Base-by-base conservation (phyloP, 257 asterid genomes). In the Primulina eburnea region DNA sequence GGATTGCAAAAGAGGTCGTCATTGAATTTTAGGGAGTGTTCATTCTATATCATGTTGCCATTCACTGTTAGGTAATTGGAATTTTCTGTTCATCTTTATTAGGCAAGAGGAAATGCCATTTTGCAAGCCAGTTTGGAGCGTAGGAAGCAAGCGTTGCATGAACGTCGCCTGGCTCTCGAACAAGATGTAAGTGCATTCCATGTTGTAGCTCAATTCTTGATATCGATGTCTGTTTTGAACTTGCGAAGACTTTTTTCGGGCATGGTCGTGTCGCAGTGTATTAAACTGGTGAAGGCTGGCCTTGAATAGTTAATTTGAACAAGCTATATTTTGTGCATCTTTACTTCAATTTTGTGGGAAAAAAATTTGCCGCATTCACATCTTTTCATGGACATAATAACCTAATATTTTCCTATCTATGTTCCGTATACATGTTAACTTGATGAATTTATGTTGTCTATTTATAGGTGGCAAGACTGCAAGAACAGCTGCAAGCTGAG, bases 401-500 rank as follows among this genome's bases (percentile, higher is more conserved):
- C 29, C 14, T 30, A 26, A 56, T 66, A 21, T 59, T 59, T 64
- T 24, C 50, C 60, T n/a, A 32, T 38, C 52, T 33, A 65, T 68
- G 69, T 58, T 63, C 62, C 65, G 52, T 56, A 56, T 47, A 9
- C 50, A 40, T 67, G 16, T 47, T 52, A 8, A 4, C 71, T 10
- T 26, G 32, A 56, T 62, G 75, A 71, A 68, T 29, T 50, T 60
- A 24, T 69, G 38, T 80, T 63, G 37, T 69, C 71, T 67, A 70
- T 75, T 73, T 72, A 64, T 53, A 93, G 98, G 97, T 90, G 40
- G 84, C 94, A 60, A 90, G 95, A 82, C 82, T 93, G 81, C 97
- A 90, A 86, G 98, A 92, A 78, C 98, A 93, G 84, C 83, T 92
- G 78, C 98, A 90, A 85, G 97, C 95, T 33, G 98, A 93, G 82